Evolutionary conservation across 371 early-diverging fungal genomes (phyloP), one percentile per base, ranked within the genome.

Genomic region (Mortierella sp.): DNA sequence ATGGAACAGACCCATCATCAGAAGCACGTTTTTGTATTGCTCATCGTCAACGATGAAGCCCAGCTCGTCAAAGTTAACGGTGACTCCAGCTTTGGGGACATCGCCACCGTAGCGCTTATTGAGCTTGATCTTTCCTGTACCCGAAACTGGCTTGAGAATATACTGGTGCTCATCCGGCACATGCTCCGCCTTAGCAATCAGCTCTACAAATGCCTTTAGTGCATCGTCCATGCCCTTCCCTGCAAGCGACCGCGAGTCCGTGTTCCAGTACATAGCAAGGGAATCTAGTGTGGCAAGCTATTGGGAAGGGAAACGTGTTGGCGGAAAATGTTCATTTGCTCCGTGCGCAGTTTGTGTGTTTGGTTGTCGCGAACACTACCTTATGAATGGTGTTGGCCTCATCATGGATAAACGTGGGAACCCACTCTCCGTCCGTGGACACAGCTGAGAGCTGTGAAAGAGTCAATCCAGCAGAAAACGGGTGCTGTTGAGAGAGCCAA

Each of bases 121-220:
- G 60, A 94, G 70, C 23, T 87, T 86, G 43, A 81, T 56, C 70
- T 81, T 70, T 30, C 97, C 99, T 31, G 86, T 85, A 4, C 97
- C 99, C n/a, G 94, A 93, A 0, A 99, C 97, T 1, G 99, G 99
- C 65, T 92, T 93, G 30, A 99, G 79, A 12, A 99, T 89, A 57
- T 94, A 96, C 59, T 94, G 94, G 59, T 92, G 92, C 41, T 83
- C 85, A 9, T 63, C 62, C 11, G 82, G 81, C 6, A 81, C 64
- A 61, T 83, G 75, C 19, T 84, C 65, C 17, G 87, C 90, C 21
- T 86, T 86, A n/a, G 89, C 86, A 59, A 90, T 89, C 82, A 89
- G 47, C 11, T 81, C 79, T 32, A 80, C 81, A 54, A 93, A 91
- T 5, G 70, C 56, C 32, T 84, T 65, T 50, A 88, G 75, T 11